These are phyloP conservation scores for Trichosporon sp. DNA, from an alignment of 1,284 basidiomycete species.

Conservation along the genomic window DNA sequence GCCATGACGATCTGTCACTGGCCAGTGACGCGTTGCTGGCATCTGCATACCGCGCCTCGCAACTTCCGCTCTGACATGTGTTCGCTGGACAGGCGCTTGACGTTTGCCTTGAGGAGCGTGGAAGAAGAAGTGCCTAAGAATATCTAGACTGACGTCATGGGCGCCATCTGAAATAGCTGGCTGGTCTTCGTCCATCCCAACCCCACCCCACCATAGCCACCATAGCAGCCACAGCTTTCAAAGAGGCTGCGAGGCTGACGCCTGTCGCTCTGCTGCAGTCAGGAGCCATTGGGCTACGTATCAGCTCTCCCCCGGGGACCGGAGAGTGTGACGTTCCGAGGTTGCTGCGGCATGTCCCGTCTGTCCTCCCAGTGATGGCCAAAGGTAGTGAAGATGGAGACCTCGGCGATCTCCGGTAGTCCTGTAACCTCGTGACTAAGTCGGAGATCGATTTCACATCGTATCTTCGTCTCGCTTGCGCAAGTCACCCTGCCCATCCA, in stretches of 20 bases:
- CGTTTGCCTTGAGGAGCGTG: not conserved
- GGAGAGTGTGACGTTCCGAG: not conserved
- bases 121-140: not conserved
- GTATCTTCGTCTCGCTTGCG: not conserved
- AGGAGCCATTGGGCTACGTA: not conserved
- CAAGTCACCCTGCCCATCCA: not conserved
- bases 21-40: too few relatives aligned
- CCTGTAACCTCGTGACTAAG: not conserved
- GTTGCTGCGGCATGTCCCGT: too few relatives aligned
- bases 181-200: too few relatives aligned
- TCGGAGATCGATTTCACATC: not conserved
- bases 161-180: not conserved
- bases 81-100: too few relatives aligned
- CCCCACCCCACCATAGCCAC: not conserved
- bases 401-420: not conserved
- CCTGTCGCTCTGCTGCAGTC: not conserved
- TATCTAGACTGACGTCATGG: constrained; percentile 4
- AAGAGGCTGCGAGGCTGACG: too few relatives aligned
- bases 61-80: too few relatives aligned
- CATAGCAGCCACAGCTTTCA: not conserved
- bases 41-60: too few relatives aligned
- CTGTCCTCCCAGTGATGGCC: too few relatives aligned
- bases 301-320: not conserved
- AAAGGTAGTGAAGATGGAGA: not conserved
- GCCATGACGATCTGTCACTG: not conserved